These are phyloP conservation scores for Avena sativa DNA, from an alignment of 176 grass and related monocot species.

Conservation along the genomic window DNA sequence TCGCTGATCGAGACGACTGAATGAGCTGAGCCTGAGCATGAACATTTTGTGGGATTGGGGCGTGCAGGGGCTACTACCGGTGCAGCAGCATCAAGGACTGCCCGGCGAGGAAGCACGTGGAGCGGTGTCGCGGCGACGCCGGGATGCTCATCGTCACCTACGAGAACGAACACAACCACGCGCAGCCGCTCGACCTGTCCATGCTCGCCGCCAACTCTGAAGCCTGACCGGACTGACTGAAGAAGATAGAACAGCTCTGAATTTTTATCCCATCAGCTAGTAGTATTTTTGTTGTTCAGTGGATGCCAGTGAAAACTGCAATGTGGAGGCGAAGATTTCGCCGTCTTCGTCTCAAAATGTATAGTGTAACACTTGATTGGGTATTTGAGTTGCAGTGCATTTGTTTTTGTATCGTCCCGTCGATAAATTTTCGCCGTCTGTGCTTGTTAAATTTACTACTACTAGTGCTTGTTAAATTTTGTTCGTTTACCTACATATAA, in stretches of 20 bases:
- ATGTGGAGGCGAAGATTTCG: too few relatives aligned
- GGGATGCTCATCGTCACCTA: conserved; percentile 77
- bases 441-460: too few relatives aligned
- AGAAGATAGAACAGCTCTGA: too few relatives aligned
- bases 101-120: conserved; percentile 84
- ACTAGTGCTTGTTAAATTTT: too few relatives aligned
- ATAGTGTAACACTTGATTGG: too few relatives aligned
- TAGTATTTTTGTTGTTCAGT: too few relatives aligned
- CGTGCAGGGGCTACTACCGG: conserved; percentile 79
- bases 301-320: too few relatives aligned
- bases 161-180: conserved; percentile 83
- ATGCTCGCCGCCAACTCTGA: conserved; percentile 17
- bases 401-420: too few relatives aligned
- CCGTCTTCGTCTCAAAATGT: too few relatives aligned
- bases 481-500: not conserved
- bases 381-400: too few relatives aligned
- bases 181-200: conserved; percentile 52
- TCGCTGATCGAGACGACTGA: not conserved
- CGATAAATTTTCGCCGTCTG: too few relatives aligned
- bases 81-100: conserved; percentile 93
- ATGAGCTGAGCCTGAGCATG: not conserved
- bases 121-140: conserved; percentile 69
- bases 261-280: too few relatives aligned
- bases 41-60: not conserved
- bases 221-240: not conserved